Base-by-base conservation (phyloP, 2,329 filamentous ascomycete species). In the Fusarium citri region DNA sequence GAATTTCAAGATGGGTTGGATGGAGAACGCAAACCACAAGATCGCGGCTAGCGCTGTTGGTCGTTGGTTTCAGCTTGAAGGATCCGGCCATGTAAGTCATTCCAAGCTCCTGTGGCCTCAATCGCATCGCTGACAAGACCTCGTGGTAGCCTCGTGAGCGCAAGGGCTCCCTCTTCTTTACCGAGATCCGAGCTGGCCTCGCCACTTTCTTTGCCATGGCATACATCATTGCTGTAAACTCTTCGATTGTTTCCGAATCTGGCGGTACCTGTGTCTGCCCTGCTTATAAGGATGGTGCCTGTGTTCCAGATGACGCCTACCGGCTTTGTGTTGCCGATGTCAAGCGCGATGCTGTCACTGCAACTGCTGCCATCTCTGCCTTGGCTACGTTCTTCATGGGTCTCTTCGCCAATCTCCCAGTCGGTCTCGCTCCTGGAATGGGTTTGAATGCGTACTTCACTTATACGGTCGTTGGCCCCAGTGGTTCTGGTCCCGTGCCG, bases 401-500 rank as follows among this genome's bases (percentile, higher is more conserved):
- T 22, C 79, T 95, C 2, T 89, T 94, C 69, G 91, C 94, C 67
- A 97, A 97, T 72, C 84, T 95, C 14, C 81, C 80, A 20, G 75
- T 80, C 48, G 80, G 78, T 54, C 74, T 82, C 25, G 81, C 81
- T 50, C 82, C 82, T 50, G 82, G 82, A 69, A 83, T 83, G 82
- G 82, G 94, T 26, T 80, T 97, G 58, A 97, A 97, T 76, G 93
- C 93, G 20, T 97, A 97, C 79, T 97, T 97, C 76, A 87, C 93
- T 26, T 97, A 92, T 77, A 92, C 89, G 18, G 81, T 83, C 31
- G 78, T 97, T 59, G 94, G 94, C 6, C 88, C 84, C 75, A 90
- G 94, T 77, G 94, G 93, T 45, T 86, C 84, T 23, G 93, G 93
- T 4, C 84, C 86, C 37, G 89, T 97, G 11, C 89, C 92, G 2